Percentiles rank a stretch among this genome's conserved stretches.
Conservation (phyloP, 139 green algal species). For the Picochlorum costavermella region DNA sequence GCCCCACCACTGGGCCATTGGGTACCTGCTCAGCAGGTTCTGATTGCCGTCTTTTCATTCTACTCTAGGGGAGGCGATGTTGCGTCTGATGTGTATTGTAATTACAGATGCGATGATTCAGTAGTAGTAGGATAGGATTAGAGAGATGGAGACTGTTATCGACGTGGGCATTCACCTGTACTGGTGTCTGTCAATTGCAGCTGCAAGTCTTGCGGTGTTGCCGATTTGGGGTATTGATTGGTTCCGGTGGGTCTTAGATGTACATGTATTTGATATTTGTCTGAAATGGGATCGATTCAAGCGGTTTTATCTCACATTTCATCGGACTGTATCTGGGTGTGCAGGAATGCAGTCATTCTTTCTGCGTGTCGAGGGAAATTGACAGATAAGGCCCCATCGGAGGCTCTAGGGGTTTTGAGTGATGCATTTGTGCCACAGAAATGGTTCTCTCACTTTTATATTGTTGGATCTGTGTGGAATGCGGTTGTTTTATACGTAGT, state of each 20-base stretch:
- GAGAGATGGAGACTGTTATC: not conserved
- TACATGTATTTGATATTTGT: too few relatives aligned
- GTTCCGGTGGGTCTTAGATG: too few relatives aligned
- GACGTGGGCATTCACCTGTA: not conserved
- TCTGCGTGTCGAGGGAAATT: slow-evolving; percentile 46
- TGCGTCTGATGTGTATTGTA: too few relatives aligned
- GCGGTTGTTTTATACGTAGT: not conserved
- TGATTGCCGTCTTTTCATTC: too few relatives aligned
- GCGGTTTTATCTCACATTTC: too few relatives aligned
- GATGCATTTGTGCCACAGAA: slow-evolving; percentile 53
- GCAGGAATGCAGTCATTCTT: slow-evolving; percentile 34
- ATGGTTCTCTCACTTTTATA: slow-evolving; percentile 73
- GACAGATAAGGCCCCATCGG: slow-evolving; percentile 30
- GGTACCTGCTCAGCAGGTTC: too few relatives aligned
- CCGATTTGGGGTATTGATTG: slow-evolving; percentile 1
- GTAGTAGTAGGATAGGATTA: not conserved
- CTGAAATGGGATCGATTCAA: too few relatives aligned
- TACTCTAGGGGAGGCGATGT: too few relatives aligned
- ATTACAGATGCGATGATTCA: too few relatives aligned
- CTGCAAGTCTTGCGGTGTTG: slow-evolving; percentile 22
- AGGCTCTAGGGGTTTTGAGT: slow-evolving; percentile 33
- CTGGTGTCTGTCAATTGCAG: not conserved
- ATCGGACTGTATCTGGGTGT: not conserved
- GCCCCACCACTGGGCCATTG: too few relatives aligned
- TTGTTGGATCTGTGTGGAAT: slow-evolving; percentile 35